Percentiles rank a stretch among this genome's conserved stretches.
Evolutionary conservation across 2,329 filamentous ascomycete genomes (phyloP).

Genomic region (Raffaelea arxii): DNA sequence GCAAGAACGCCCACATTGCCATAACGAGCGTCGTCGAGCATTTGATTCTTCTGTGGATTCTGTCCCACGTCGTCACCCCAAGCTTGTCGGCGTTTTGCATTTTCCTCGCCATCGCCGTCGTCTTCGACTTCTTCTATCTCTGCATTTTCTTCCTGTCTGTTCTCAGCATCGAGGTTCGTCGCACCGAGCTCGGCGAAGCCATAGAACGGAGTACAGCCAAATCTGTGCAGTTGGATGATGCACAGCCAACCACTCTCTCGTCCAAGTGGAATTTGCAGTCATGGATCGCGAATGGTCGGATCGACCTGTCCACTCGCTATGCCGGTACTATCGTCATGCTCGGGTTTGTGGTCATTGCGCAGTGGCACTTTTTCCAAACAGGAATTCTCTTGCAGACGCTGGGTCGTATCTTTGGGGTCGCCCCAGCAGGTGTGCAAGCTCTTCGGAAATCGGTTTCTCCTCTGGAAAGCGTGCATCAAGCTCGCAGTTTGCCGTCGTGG

Average conservation of each 20-base stretch:
- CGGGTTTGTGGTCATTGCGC: constrained; percentile 61
- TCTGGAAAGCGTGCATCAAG: constrained; percentile 58
- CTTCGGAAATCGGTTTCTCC: constrained; percentile 30
- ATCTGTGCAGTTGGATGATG: constrained; percentile 19
- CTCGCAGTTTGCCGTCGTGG: constrained; percentile 68
- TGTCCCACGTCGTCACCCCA: constrained; percentile 59
- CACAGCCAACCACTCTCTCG: background rate
- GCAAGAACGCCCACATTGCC: constrained; percentile 61
- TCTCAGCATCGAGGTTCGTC: constrained; percentile 66
- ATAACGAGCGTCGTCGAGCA: constrained; percentile 61
- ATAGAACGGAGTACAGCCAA: constrained; percentile 46
- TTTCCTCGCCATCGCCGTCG: constrained; percentile 64
- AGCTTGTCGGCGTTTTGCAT: constrained; percentile 61
- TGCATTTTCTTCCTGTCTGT: constrained; percentile 74
- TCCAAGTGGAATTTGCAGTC: constrained; percentile 21
- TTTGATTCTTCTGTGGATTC: constrained; percentile 51
- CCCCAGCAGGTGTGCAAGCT: too few relatives aligned
- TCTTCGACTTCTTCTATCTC: constrained; percentile 70
- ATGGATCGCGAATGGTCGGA: constrained; percentile 55
- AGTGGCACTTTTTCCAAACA: constrained; percentile 68
- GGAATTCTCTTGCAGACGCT: constrained; percentile 32
- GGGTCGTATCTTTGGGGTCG: constrained; percentile 20
- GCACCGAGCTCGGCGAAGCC: constrained; percentile 66
- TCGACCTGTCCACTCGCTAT: constrained; percentile 61
- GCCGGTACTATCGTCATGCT: constrained; percentile 66